A percentile compares a stretch with the other conserved stretches of the same genome.
Evolutionary conservation across 768 basidiomycete genomes (phyloP).

Genomic region (Rhizopogon vulgaris): DNA sequence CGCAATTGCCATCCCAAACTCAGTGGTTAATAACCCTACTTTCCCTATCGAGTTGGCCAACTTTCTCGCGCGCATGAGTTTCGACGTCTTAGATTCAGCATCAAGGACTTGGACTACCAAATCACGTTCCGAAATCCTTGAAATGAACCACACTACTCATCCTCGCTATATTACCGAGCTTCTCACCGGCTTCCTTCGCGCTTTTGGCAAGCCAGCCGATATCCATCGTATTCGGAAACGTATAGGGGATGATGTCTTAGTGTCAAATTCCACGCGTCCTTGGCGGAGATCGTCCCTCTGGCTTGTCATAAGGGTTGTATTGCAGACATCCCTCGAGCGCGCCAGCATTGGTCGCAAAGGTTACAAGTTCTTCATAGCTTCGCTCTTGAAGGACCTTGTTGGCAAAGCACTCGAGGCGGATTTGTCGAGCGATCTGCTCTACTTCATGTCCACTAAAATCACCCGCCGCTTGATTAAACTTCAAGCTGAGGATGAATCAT

Average conservation of each 20-base stretch:
- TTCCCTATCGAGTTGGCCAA: constrained; percentile 12
- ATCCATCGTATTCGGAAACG: constrained; percentile 18
- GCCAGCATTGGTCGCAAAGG: constrained; percentile 3
- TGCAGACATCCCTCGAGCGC: constrained; percentile 27
- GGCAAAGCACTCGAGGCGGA: constrained; percentile 8
- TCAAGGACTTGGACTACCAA: constrained; percentile 11
- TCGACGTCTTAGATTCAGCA: constrained; percentile 9
- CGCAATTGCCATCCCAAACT: constrained; percentile 6
- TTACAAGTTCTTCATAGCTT: constrained; percentile 46
- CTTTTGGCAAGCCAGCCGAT: constrained; percentile 6
- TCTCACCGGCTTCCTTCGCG: constrained; percentile 16
- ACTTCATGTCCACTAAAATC: constrained; percentile 21
- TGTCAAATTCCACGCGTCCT: constrained; percentile 14
- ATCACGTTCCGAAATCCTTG: constrained; percentile 10
- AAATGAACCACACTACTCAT: constrained; percentile 12
- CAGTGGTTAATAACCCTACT: constrained; percentile 5
- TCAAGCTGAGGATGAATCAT: constrained; percentile 16
- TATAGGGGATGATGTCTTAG: constrained; percentile 18
- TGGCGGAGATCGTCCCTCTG: constrained; percentile 49
- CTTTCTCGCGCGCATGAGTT: constrained; percentile 13
- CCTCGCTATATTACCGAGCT: constrained; percentile 19
- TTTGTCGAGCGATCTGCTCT: constrained; percentile 20
- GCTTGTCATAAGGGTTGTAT: constrained; percentile 40
- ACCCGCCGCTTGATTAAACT: constrained; percentile 19
- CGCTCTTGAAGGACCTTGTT: constrained; percentile 26